phyloP scores from a whole-genome alignment of 768 basidiomycete genomes.

The Leccinum longicurvipes region DNA sequence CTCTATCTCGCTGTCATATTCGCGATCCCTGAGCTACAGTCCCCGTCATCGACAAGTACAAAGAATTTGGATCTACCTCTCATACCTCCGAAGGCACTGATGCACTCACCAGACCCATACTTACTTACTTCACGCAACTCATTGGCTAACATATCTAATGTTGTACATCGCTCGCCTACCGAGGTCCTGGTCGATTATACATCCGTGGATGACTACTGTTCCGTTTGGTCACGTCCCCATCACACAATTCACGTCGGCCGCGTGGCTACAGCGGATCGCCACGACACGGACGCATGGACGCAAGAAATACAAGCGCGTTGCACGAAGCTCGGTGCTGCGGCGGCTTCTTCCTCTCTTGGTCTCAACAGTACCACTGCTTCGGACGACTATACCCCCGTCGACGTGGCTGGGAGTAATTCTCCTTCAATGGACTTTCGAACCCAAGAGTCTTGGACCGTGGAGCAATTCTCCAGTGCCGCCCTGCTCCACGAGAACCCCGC shows the following conservation, averaged over 20 bases:
- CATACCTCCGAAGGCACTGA: slow-evolving; percentile 1
- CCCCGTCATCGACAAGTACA: neutral
- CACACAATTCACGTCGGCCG: slow-evolving; percentile 10
- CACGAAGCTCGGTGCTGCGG: slow-evolving; percentile 7
- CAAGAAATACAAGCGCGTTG: slow-evolving; percentile 7
- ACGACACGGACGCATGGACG: slow-evolving; percentile 28
- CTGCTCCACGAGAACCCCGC: neutral
- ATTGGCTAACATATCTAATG: slow-evolving; percentile 9
- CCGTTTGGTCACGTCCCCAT: slow-evolving; percentile 8
- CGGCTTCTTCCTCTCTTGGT: slow-evolving; percentile 9
- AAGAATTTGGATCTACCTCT: slow-evolving; percentile 1
- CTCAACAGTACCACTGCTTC: neutral
- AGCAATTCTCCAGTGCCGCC: neutral
- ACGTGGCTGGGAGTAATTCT: neutral
- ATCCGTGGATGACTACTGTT: slow-evolving; percentile 1
- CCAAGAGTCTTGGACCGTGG: neutral
- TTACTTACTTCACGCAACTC: slow-evolving; percentile 3
- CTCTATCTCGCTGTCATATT: neutral
- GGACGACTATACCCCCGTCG: neutral
- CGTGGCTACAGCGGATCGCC: slow-evolving; percentile 21
- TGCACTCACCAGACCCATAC: slow-evolving; percentile 9
- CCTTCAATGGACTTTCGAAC: slow-evolving; percentile 6
- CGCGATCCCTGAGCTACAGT: slow-evolving; percentile 7
- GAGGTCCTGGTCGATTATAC: neutral
- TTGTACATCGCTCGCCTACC: neutral